A percentile compares a stretch with the other conserved stretches of the same genome.
Evolutionary conservation across 2,329 filamentous ascomycete genomes (phyloP).

Genomic region (Aspergillus bombycis): DNA sequence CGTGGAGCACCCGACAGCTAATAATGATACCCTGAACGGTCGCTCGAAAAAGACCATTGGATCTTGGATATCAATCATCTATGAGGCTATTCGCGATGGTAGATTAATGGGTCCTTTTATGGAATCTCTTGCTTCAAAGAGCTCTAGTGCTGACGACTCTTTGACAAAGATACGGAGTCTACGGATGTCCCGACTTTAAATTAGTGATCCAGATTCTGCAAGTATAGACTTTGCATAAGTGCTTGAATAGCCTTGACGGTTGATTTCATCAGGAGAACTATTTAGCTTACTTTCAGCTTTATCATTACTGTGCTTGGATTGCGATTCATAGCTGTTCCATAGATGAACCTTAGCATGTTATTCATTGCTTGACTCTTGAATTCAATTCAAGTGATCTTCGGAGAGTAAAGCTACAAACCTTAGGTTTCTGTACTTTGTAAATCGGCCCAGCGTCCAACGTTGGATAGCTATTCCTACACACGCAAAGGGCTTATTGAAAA

Average conservation of each 20-base stretch:
- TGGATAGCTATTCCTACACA: not conserved
- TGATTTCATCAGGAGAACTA: not conserved
- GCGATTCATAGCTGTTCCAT: not conserved
- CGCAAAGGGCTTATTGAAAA: not conserved
- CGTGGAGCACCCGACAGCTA: conserved; percentile 25
- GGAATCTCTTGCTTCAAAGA: conserved; percentile 5
- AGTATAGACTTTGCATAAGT: not conserved
- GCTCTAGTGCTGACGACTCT: not conserved
- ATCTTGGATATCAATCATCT: conserved; percentile 29
- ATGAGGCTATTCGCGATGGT: conserved; percentile 24
- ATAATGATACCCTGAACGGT: conserved; percentile 14
- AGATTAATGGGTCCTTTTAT: conserved; percentile 14
- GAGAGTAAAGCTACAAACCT: not conserved
- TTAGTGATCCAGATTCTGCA: not conserved
- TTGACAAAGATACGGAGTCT: not conserved
- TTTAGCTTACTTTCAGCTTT: not conserved
- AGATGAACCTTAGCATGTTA: not conserved
- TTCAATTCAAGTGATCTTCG: not conserved
- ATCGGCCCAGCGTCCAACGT: not conserved
- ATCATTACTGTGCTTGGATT: not conserved
- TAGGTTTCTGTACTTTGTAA: not conserved
- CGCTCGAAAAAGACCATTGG: conserved; percentile 31
- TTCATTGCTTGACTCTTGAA: not conserved
- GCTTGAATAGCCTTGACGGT: not conserved
- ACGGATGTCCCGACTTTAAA: not conserved